Evolutionary conservation across 2,329 filamentous ascomycete genomes (phyloP), one percentile per base, ranked within the genome.

Genomic region (Trichophyton benhamiae): DNA sequence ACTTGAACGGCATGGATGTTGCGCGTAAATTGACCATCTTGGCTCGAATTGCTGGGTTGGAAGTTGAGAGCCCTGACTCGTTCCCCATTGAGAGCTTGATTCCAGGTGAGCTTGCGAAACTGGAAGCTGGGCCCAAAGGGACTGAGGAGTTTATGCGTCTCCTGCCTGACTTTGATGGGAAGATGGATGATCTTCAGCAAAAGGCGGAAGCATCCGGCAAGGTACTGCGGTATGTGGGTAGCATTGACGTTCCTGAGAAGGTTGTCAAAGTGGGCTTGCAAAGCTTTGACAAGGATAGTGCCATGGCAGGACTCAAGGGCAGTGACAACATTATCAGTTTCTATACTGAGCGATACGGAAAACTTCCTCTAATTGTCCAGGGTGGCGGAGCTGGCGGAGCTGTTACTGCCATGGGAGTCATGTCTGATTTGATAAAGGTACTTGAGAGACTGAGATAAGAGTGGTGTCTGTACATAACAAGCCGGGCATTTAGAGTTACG

Each of bases 291-390:
- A 84, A 84, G 68, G 88, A 87, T 63, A 90, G 95, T 71, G 89
- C 94, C 11, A 96, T 99, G 76, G 94, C 94, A 13, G 87, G 88
- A 57, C 81, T 99, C 62, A 95, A 96, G 82, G 94, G 94, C 41
- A 97, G 91, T 74, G 94, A 97, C 74, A 99, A 99, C 79, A 95
- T 99, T 73, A 96, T 99, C 72, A 95, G 87, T 79, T 96, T 99
- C 80, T 95, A 96, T 77, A 99, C 94, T 4, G 88, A 95, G 80
- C 83, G 94, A 69, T 99, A 99, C 72, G 91, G 91, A 62, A 82
- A 80, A 72, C 95, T 92, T 75, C 91, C 94, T 49, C 80, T 99
- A 65, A 96, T 96, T 71, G 84, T 99, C 65, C 92, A 97, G 78
- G 94, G 94, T 63, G 91, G 90, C 41, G 94, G 91, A 64, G 94